These are phyloP conservation scores for Fusarium caatingaense DNA, from an alignment of 2,329 filamentous ascomycete species.

Conservation along the genomic window DNA sequence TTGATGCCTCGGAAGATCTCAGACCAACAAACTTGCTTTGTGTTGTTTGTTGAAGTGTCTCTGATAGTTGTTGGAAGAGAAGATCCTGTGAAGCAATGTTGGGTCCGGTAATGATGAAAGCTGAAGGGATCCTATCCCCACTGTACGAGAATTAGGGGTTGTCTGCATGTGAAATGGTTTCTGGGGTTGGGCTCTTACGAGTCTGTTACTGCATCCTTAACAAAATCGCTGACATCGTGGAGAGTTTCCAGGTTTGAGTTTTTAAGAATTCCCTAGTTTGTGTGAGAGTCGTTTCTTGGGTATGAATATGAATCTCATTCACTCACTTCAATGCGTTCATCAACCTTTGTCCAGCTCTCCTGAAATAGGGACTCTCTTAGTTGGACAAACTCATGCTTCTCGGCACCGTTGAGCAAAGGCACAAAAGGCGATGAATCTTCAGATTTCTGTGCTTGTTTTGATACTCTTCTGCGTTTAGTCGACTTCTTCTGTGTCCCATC, in stretches of 20 bases:
- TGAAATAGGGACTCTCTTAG: slow-evolving; percentile 71
- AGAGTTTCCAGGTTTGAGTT: slow-evolving; percentile 71
- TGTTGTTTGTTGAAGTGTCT: slow-evolving; percentile 60
- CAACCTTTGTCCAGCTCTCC: slow-evolving; percentile 72
- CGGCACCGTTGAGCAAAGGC: slow-evolving; percentile 65
- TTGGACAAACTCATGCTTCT: slow-evolving; percentile 60
- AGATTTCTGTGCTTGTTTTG: slow-evolving; percentile 51
- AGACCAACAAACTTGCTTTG: slow-evolving; percentile 72
- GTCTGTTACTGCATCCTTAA: slow-evolving; percentile 54
- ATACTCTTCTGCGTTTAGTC: slow-evolving; percentile 68
- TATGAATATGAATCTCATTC: neutral
- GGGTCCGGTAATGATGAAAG: slow-evolving; percentile 80
- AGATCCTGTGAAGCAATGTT: slow-evolving; percentile 81
- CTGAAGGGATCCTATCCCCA: slow-evolving; percentile 69
- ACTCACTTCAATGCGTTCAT: slow-evolving; percentile 67
- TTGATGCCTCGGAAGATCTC: slow-evolving; percentile 76
- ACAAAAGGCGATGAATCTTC: slow-evolving; percentile 55
- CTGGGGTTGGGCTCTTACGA: slow-evolving; percentile 45
- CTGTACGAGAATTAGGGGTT: slow-evolving; percentile 43
- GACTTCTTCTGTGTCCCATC: slow-evolving; percentile 54
- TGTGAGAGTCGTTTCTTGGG: slow-evolving; percentile 40
- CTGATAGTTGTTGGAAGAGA: slow-evolving; percentile 77
- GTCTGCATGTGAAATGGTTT: neutral
- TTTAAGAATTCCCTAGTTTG: slow-evolving; percentile 63
- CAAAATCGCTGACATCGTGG: slow-evolving; percentile 67